Conservation (phyloP, 192 early-diverging fungal genomes). For the Mortierella claussenii region DNA sequence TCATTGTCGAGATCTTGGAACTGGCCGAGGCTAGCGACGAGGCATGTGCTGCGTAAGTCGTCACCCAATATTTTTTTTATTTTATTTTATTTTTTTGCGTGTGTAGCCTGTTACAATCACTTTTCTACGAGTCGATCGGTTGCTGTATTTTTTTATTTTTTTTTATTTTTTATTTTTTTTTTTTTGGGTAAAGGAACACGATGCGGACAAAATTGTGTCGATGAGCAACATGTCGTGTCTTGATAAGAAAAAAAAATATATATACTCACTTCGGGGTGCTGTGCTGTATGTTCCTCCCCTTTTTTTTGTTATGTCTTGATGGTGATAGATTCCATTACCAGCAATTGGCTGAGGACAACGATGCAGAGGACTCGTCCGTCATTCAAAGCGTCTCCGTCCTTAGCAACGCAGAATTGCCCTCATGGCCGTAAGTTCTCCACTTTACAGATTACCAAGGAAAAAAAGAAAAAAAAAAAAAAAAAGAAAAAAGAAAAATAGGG, state of each 20-base stretch:
- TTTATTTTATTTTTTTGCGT: not conserved
- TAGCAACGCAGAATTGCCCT: conserved; percentile 54
- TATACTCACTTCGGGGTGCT: not conserved
- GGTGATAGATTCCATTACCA: conserved; percentile 77
- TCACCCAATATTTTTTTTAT: not conserved
- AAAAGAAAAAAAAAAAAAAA: no score
- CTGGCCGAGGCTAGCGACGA: conserved; percentile 60
- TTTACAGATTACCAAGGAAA: no score
- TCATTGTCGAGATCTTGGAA: conserved; percentile 91
- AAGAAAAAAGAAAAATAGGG: no score
- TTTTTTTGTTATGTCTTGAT: not conserved
- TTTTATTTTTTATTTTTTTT: not conserved
- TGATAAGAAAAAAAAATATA: not conserved
- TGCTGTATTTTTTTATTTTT: not conserved
- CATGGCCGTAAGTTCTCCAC: conserved; percentile 64
- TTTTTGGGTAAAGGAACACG: not conserved
- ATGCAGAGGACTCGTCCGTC: conserved; percentile 63
- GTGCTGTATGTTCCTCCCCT: not conserved
- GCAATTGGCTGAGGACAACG: conserved; percentile 83
- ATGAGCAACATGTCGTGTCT: not conserved
- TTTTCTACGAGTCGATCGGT: no score
- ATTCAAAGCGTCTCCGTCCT: conserved; percentile 56
- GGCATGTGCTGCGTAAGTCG: conserved; percentile 64
- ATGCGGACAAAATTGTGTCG: not conserved
- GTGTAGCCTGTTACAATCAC: no score